Evolutionary conservation across 1,139 yeast genomes (phyloP), one percentile per base, ranked within the genome.

Genomic region (Candida frijolesensis): DNA sequence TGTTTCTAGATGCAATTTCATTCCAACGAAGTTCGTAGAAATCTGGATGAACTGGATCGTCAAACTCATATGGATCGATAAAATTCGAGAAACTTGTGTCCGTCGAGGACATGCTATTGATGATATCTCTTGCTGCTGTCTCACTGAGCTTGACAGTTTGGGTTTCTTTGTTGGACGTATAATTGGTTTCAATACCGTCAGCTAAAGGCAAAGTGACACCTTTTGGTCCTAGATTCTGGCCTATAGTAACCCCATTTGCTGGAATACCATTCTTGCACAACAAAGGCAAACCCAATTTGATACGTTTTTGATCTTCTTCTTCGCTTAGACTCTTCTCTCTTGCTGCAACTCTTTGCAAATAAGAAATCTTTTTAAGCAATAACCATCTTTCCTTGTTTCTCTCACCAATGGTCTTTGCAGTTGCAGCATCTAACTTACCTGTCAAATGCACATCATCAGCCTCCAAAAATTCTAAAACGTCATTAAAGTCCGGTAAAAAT

Each of bases 11-110:
- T 0, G 99, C 98, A 63, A 83, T 84, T 10, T 88, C 86, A 61
- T 78, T 82, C 97, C 97, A 94, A n/a, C 86, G 68, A 57, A 90
- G 96, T 60, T 88, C 94, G 62, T 84, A 89, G 64, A 95, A 94
- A 4, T 80, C 82, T 10, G 82, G 86, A 53, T 79, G 82, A 44
- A 94, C 66, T 0, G 99, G 99, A 68, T 95, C 99, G 53, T 80
- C 85, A 65, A 95, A 90, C 1, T 82, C 78, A 65, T 89, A 90
- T 0, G 99, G 99, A 64, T 91, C 97, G 51, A 94, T 78, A 53
- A 84, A 86, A 41, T 73, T 76, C 47, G 71, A 65, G 60, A 70
- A 67, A 42, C 66, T 61, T 12, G 67, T 60, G 15, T 67, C 65
- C 34, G 68, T 60, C 8, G 74, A 66, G 19, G 68, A 71, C 25